Percentiles rank a stretch among this genome's conserved stretches.
Evolutionary conservation across 441 rosid genomes (phyloP).

Genomic region (Euphorbia corollata): DNA sequence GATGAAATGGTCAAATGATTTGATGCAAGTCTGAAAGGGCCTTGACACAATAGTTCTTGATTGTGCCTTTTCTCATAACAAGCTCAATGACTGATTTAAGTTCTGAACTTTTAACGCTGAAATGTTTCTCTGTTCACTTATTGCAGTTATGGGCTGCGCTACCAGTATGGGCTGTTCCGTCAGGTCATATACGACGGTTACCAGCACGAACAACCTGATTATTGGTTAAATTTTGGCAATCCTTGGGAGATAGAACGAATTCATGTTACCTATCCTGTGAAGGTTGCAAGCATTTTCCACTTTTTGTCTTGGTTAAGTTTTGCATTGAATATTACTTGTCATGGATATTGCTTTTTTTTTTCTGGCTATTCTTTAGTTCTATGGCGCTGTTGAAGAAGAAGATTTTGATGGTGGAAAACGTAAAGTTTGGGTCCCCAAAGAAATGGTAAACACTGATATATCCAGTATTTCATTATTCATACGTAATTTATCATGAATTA

Average conservation of each 20-base stretch:
- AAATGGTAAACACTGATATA: slow-evolving; percentile 28
- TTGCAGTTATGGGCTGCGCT: slow-evolving; percentile 47
- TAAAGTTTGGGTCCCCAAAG: slow-evolving; percentile 48
- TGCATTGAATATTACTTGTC: slow-evolving; percentile 11
- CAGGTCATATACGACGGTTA: slow-evolving; percentile 49
- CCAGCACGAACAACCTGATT: slow-evolving; percentile 51
- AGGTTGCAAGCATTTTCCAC: slow-evolving; percentile 32
- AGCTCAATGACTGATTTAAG: not conserved
- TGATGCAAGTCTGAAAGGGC: slow-evolving; percentile 3
- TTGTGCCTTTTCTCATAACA: not conserved
- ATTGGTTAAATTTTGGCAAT: slow-evolving; percentile 55
- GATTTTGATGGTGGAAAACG: slow-evolving; percentile 28
- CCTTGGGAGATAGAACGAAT: slow-evolving; percentile 60
- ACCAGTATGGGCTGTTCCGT: slow-evolving; percentile 52
- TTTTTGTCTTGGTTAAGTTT: slow-evolving; percentile 9
- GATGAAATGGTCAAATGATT: not conserved
- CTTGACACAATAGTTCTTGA: not conserved
- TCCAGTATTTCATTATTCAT: slow-evolving; percentile 2
- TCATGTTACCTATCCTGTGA: slow-evolving; percentile 45
- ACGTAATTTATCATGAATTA: not conserved
- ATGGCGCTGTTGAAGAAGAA: slow-evolving; percentile 42
- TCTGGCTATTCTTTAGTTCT: slow-evolving; percentile 31
- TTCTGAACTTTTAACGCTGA: not conserved
- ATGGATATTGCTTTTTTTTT: not conserved
- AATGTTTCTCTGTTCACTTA: slow-evolving; percentile 4